A percentile compares a stretch with the other conserved stretches of the same genome.
Conservation (phyloP, 768 basidiomycete genomes). For the Myochromella boudieri region DNA sequence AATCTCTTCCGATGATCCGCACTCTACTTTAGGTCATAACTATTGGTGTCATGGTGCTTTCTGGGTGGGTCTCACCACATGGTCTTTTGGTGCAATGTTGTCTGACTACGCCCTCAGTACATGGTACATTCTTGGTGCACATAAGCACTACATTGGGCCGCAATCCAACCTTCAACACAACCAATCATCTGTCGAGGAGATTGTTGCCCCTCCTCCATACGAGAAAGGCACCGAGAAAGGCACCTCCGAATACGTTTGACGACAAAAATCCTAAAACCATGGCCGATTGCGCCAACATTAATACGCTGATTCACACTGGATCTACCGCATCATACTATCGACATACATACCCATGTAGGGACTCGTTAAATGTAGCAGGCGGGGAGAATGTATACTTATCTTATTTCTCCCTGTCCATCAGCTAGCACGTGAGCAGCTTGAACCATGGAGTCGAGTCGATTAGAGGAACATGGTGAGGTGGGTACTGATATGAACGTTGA, state of each 20-base stretch:
- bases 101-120: constrained; percentile 24
- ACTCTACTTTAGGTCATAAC: constrained; percentile 41
- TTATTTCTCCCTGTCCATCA: no score
- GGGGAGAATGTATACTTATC: not conserved
- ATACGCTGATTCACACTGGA: no score
- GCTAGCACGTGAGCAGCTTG: no score
- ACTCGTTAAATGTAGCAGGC: not conserved
- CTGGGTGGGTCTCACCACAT: constrained; percentile 40
- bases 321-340: not conserved
- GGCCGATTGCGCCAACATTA: no score
- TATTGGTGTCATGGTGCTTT: constrained; percentile 49
- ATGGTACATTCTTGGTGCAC: constrained; percentile 56
- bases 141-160: constrained; percentile 59
- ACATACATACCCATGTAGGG: not conserved
- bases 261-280: not conserved
- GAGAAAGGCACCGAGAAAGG: no score
- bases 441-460: no score
- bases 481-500: no score
- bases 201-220: constrained; percentile 1
- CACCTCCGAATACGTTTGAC: constrained; percentile 1
- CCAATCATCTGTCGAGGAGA: not conserved
- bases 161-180: constrained; percentile 46
- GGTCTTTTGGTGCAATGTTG: not conserved
- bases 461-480: no score
- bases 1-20: not conserved